phyloP scores from a whole-genome alignment of 169 alveolate genomes.

The Cryptosporidium viatorum region DNA sequence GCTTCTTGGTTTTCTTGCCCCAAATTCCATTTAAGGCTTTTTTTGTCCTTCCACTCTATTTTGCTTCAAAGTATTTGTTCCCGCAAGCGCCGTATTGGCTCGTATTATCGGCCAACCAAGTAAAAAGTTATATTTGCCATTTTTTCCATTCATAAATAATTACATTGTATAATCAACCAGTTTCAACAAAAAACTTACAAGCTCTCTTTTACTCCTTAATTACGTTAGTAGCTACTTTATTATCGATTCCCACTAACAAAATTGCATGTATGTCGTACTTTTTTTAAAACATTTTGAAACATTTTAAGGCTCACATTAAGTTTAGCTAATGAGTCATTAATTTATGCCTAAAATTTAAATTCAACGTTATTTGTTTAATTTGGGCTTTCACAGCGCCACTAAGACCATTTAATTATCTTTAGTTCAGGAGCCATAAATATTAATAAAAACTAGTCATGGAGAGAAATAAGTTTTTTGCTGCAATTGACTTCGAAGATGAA shows the following conservation, averaged over 20 bases:
- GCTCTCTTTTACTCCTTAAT: too few relatives aligned
- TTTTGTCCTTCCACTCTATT: conserved; percentile 1
- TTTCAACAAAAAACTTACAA: too few relatives aligned
- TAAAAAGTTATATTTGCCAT: not conserved
- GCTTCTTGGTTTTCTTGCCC: not conserved
- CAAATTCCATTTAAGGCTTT: not conserved
- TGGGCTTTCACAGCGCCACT: conserved; percentile 5
- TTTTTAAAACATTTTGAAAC: too few relatives aligned
- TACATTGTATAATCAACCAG: too few relatives aligned
- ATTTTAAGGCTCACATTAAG: not conserved
- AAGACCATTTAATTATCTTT: not conserved
- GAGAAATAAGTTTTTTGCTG: conserved; percentile 30
- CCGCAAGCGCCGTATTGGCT: conserved; percentile 7
- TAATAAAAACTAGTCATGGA: not conserved
- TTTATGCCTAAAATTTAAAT: not conserved
- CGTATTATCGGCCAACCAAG: not conserved
- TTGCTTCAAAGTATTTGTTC: not conserved
- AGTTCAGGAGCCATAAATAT: not conserved
- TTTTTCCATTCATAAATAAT: not conserved
- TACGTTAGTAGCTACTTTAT: not conserved
- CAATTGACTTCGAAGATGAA: conserved; percentile 27
- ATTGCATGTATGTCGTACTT: not conserved
- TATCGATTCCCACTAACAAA: not conserved
- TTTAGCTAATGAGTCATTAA: not conserved
- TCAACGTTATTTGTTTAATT: not conserved